A percentile compares a stretch with the other conserved stretches of the same genome.
Conservation (phyloP, 1,139 yeast species). For the Arxiozyma slooffiae region DNA sequence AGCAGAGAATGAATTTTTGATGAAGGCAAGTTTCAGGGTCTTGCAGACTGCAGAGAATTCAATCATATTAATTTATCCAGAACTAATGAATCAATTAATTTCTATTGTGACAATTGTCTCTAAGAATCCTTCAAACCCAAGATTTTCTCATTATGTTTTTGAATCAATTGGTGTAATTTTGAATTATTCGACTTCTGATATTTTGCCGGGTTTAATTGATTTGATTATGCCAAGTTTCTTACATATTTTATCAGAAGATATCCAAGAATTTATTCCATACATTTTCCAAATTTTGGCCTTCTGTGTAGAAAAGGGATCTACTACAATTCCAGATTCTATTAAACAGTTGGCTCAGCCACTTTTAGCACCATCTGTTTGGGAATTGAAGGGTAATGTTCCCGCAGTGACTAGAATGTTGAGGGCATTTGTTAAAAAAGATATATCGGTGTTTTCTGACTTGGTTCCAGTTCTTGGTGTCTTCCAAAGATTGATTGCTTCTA, state of each 20-base stretch:
- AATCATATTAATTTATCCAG: conserved; percentile 36
- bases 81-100: conserved; percentile 53
- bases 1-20: conserved; percentile 88
- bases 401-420: conserved; percentile 75
- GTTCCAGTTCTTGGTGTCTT: conserved; percentile 91
- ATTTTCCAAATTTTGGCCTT: conserved; percentile 80
- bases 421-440: conserved; percentile 59
- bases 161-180: conserved; percentile 77
- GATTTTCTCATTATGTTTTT: conserved; percentile 80
- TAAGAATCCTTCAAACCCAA: conserved; percentile 90
- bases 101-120: conserved; percentile 61
- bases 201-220: conserved; percentile 41
- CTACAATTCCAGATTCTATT: conserved; percentile 58
- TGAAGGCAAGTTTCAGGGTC: conserved; percentile 82
- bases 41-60: conserved; percentile 65
- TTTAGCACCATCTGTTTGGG: conserved; percentile 87
- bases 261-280: conserved; percentile 91
- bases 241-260: conserved; percentile 64
- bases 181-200: conserved; percentile 38
- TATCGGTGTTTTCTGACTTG: conserved; percentile 42
- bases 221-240: conserved; percentile 59
- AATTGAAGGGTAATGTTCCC: conserved; percentile 83
- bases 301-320: conserved; percentile 45
- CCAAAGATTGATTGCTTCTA: conserved; percentile 83
- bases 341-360: conserved; percentile 67